Evolutionary conservation across 768 basidiomycete genomes (phyloP).

Genomic region (Psilocybe tampanensis): DNA sequence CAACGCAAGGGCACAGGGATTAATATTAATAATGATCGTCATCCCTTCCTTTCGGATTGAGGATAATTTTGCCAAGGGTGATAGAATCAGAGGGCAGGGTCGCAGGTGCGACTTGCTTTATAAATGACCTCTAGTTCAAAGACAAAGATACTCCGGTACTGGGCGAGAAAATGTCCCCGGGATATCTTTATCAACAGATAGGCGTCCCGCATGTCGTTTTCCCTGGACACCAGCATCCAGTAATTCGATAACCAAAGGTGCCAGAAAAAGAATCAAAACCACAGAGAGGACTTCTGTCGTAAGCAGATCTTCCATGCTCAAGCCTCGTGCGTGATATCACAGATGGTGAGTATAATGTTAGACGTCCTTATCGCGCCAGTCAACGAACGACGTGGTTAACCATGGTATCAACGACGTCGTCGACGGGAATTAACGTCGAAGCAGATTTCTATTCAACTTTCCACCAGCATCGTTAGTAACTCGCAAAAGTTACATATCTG

Average conservation of each 20-base stretch:
- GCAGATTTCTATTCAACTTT: too few relatives aligned
- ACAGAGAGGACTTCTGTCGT: background rate
- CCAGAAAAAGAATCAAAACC: background rate
- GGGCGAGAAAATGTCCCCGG: background rate
- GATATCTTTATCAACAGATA: constrained; percentile 3
- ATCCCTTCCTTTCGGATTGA: background rate
- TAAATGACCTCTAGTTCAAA: background rate
- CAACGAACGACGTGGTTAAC: background rate
- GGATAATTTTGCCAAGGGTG: background rate
- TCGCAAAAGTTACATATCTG: background rate
- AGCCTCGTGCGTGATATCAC: constrained; percentile 1
- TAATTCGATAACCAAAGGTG: background rate
- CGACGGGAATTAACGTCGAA: too few relatives aligned
- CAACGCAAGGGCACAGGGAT: background rate
- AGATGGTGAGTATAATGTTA: constrained; percentile 1
- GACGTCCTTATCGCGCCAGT: constrained; percentile 1
- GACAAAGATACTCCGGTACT: too few relatives aligned
- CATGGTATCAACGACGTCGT: background rate
- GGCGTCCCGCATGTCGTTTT: background rate
- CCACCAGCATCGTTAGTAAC: background rate
- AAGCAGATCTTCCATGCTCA: background rate
- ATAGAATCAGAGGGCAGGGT: background rate
- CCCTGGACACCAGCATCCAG: background rate
- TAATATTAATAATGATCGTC: background rate
- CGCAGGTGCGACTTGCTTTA: background rate